Evolutionary conservation across 176 grass and related monocot genomes (phyloP), one percentile per base, ranked within the genome.

Genomic region (Avena eriantha): DNA sequence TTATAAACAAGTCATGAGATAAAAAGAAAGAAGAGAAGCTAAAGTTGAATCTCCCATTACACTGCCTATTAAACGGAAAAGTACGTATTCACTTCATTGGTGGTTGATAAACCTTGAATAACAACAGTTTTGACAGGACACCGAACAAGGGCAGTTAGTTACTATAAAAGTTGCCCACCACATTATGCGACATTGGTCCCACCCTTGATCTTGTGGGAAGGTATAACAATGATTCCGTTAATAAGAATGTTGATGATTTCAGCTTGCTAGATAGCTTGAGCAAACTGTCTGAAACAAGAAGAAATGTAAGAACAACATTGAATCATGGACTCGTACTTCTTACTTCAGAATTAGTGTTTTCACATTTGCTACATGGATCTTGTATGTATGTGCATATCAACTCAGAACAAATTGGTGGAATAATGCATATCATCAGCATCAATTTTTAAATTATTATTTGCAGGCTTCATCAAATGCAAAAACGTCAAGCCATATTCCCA

Each of bases 1-100:
- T 79, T 94, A 90, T 84, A 51, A 94, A 72, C 94, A 94, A 88
- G 89, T 91, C 81, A 80, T 96, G 59, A 93, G 94, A 69, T 51
- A 81, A 91, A 93, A 90, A 93, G 94, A 76, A 93, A 89, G 77
- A 90, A 92, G 80, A 33, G 68, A 92, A 3, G 80, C 89, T 76
- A 81, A 80, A 84, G 73, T 46, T 46, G 87, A 77, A 60, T 88
- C 89, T 80, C 89, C 87, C 4, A 41, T 84, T 82, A 29, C 15
- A 16, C 66, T 86, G 39, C 92, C 84, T 88, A 15, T 87, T 73
- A 86, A 81, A 92, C 86, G 83, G 82, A 91, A 90, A 88, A 80
- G 88, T 74, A 88, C 85, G 33, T 43, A 88, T 93, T 51, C 76
- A 92, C 91, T 86, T 91, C 89, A 16, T 84, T 91, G 74, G 91